Percentiles rank a stretch among this genome's conserved stretches.
phyloP scores from a whole-genome alignment of 306 rosid genomes.

The Prunus armeniaca region DNA sequence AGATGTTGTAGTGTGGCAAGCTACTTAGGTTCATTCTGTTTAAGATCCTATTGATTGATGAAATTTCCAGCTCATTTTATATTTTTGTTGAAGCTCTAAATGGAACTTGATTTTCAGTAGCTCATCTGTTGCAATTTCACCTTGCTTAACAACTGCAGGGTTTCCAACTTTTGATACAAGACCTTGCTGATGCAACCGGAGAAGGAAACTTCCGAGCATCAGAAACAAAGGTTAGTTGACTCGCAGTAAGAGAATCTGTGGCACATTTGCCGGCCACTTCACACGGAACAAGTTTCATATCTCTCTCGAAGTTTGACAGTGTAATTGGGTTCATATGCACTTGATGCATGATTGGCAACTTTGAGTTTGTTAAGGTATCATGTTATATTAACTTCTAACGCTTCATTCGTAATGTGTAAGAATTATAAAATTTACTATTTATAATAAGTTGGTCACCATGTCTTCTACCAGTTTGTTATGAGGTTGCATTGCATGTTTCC shows the following conservation, averaged over 20 bases:
- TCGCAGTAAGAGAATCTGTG: background rate
- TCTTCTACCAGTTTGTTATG: constrained; percentile 13
- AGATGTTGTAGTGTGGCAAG: background rate
- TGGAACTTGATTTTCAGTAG: background rate
- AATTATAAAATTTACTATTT: background rate
- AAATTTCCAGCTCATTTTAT: background rate
- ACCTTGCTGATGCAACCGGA: constrained; percentile 41
- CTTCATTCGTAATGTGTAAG: background rate
- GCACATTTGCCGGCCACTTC: background rate
- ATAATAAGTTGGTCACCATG: background rate
- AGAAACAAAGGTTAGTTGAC: constrained; percentile 49
- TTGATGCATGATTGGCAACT: background rate
- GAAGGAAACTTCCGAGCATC: constrained; percentile 41
- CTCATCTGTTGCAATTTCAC: background rate
- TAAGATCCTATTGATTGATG: background rate
- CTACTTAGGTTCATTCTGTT: background rate
- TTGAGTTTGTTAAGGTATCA: background rate
- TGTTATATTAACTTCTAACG: background rate
- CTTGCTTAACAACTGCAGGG: constrained; percentile 35
- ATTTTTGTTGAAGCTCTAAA: background rate
- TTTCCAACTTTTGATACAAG: constrained; percentile 63
- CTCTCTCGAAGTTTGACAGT: background rate
- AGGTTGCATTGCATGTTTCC: constrained; percentile 48
- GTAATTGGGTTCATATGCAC: background rate
- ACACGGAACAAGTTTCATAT: background rate